Evolutionary conservation across 768 basidiomycete species (phyloP).

Genomic region (Mycena rebaudengoi): DNA sequence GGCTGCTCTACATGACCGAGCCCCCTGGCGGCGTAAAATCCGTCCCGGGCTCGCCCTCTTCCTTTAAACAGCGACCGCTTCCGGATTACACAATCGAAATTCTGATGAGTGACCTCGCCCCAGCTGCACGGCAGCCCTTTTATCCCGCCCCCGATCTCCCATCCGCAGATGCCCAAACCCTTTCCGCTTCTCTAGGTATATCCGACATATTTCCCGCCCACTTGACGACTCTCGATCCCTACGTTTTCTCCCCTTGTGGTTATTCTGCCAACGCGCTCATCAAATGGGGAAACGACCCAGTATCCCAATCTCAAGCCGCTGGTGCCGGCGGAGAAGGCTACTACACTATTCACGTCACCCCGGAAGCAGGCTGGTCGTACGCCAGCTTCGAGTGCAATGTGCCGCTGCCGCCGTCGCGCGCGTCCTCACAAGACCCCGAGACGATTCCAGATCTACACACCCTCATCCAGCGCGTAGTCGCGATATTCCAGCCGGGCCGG

Average conservation of each 20-base stretch:
- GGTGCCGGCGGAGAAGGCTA: slow-evolving; percentile 88
- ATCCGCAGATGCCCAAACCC: slow-evolving; percentile 56
- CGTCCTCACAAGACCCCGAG: slow-evolving; percentile 34
- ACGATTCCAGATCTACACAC: slow-evolving; percentile 79
- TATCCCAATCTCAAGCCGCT: slow-evolving; percentile 29
- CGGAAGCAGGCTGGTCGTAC: slow-evolving; percentile 97
- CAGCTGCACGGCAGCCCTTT: slow-evolving; percentile 81
- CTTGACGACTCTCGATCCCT: slow-evolving; percentile 88
- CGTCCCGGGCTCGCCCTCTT: slow-evolving; percentile 23
- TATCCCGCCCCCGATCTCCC: slow-evolving; percentile 53
- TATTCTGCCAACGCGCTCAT: slow-evolving; percentile 94
- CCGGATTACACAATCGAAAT: slow-evolving; percentile 97
- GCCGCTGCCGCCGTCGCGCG: slow-evolving; percentile 59
- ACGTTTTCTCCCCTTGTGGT: slow-evolving; percentile 94
- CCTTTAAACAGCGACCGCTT: slow-evolving; percentile 30
- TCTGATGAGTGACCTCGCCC: slow-evolving; percentile 92
- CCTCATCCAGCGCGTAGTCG: slow-evolving; percentile 87
- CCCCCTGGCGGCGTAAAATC: slow-evolving; percentile 48
- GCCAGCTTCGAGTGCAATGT: slow-evolving; percentile 99
- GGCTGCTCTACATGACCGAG: slow-evolving; percentile 94
- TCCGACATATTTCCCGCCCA: slow-evolving; percentile 80
- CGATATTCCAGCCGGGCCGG: slow-evolving; percentile 90
- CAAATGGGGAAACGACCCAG: slow-evolving; percentile 60
- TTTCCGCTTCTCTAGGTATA: slow-evolving; percentile 83
- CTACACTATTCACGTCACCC: slow-evolving; percentile 98